Evolutionary conservation across 2,329 filamentous ascomycete genomes (phyloP), one percentile per base, ranked within the genome.

Genomic region (Aureobasidium sp.): DNA sequence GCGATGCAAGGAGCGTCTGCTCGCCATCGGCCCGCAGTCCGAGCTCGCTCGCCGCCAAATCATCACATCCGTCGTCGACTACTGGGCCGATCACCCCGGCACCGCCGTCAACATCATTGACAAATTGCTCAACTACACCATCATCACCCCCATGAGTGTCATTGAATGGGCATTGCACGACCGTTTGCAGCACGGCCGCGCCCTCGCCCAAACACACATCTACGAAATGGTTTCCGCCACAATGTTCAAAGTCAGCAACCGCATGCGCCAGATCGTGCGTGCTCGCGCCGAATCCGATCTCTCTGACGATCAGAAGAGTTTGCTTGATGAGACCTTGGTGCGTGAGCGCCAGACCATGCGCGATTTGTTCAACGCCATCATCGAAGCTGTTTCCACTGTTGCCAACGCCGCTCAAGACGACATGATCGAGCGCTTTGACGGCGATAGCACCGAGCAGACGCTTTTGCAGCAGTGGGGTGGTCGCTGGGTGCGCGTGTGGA

Each of bases 111-210:
- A 87, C 61, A 95, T 98, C 62, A 80, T 97, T 55, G 91, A 97
- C 74, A 97, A 97, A 71, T 79, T 98, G 4, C 84, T 98, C 61
- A 98, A 97, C 72, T 98, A 96, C 73, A 90, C 88, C 12, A 95
- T 98, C 62, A 78, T 98, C 30, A 90, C 86, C 7, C 93, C 93
- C 0, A 75, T 83, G 54, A 85, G 84, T 14, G 90, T 98, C 24
- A 79, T 96, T 42, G 84, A 95, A 64, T 98, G 93, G 93, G 88
- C 88, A 0, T 77, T 98, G 11, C 76, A 82, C 27, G 82, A 88
- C 57, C 75, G 76, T 57, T 71, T 83, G 51, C 72, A 80, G 17
- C 61, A 64, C 32, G 67, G 67, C 35, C 62, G 64, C 12, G 80
- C 81, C 2, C 80, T 98, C 11, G 81, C 85, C 10, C 79, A 86